phyloP scores from a whole-genome alignment of 306 rosid genomes.

The Dalbergia cultrata region DNA sequence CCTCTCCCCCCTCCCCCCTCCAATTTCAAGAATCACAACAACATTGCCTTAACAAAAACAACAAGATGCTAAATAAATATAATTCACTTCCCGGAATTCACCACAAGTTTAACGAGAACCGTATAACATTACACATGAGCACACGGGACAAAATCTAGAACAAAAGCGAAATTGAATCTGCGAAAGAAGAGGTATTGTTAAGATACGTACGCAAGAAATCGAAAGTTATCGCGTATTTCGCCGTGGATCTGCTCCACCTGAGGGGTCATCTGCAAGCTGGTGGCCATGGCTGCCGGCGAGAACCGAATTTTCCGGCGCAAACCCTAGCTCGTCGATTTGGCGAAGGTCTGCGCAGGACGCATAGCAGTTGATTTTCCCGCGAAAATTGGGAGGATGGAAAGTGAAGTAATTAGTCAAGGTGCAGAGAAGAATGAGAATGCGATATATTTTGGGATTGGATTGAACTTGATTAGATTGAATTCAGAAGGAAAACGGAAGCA shows the following conservation, averaged over 20 bases:
- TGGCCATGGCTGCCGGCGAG: conserved; percentile 64
- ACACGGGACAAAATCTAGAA: neutral
- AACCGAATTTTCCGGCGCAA: conserved; percentile 18
- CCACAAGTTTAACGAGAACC: neutral
- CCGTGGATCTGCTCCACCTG: conserved; percentile 93
- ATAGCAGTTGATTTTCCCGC: neutral
- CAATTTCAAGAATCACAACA: conserved; percentile 12
- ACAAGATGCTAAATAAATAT: neutral
- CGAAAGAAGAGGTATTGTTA: neutral
- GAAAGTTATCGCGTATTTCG: conserved; percentile 77
- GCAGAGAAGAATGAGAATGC: conserved; percentile 21
- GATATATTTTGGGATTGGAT: neutral
- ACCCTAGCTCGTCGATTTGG: conserved; percentile 38
- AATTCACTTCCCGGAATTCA: neutral
- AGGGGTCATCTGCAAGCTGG: conserved; percentile 73
- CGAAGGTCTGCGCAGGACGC: neutral
- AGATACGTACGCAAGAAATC: conserved; percentile 71
- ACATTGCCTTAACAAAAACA: neutral
- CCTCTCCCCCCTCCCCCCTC: neutral
- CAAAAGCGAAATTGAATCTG: neutral
- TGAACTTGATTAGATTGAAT: neutral
- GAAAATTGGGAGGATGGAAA: neutral
- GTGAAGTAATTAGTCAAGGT: neutral
- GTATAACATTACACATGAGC: neutral
- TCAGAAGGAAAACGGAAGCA: conserved; percentile 9